A percentile compares a stretch with the other conserved stretches of the same genome.
Evolutionary conservation across 2,329 filamentous ascomycete species (phyloP).

Genomic region (Cercospora zeae-maydis): DNA sequence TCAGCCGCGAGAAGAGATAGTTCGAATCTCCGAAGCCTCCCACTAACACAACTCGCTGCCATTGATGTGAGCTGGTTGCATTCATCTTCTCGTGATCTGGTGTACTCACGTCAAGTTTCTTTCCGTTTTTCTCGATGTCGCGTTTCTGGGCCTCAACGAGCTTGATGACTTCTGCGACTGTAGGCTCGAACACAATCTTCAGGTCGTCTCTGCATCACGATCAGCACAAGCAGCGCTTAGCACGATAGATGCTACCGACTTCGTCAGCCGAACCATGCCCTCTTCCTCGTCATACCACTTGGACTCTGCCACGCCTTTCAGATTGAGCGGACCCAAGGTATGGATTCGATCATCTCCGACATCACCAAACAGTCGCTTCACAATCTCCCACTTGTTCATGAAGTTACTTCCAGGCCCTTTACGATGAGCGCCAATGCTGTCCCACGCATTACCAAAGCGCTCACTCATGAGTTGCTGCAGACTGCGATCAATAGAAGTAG

Average conservation of each 20-base stretch:
- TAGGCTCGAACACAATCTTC: conserved; percentile 10
- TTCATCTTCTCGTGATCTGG: background rate
- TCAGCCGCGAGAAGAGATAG: conserved; percentile 10
- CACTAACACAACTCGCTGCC: conserved; percentile 14
- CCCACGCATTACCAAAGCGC: conserved; percentile 16
- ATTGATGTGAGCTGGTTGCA: background rate
- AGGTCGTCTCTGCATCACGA: conserved; percentile 6
- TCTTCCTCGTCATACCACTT: conserved; percentile 14
- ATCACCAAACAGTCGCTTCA: conserved; percentile 13
- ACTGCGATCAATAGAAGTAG: conserved; percentile 19
- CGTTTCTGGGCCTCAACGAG: conserved; percentile 7
- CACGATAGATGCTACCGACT: background rate
- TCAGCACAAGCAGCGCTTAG: background rate
- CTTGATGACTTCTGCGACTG: conserved; percentile 7
- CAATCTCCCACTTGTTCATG: conserved; percentile 18
- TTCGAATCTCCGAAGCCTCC: conserved; percentile 20
- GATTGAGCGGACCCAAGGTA: conserved; percentile 1
- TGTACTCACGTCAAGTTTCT: background rate
- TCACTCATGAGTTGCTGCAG: conserved; percentile 17
- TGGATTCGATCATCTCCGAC: background rate
- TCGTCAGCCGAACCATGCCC: conserved; percentile 10
- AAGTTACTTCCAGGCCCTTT: conserved; percentile 16
- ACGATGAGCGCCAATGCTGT: conserved; percentile 8
- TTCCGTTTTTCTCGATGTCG: background rate
- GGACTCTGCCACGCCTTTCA: background rate